phyloP scores from a whole-genome alignment of 495 filamentous ascomycete genomes.

The Copromyces sp. region DNA sequence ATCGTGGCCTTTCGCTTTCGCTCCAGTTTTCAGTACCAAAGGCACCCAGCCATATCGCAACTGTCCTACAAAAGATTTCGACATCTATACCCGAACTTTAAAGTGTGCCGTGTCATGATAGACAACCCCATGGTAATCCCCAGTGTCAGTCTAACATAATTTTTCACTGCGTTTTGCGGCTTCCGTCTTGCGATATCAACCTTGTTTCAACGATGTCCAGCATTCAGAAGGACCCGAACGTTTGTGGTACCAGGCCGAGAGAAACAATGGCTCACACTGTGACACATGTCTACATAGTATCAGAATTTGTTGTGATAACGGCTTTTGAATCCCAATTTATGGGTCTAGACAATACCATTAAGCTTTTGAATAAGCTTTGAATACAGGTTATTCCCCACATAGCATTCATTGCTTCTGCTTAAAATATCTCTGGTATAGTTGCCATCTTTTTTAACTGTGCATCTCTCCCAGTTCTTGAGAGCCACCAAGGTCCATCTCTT shows the following conservation, averaged over 20 bases:
- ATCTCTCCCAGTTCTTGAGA: background rate
- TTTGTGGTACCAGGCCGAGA: background rate
- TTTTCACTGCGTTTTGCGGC: background rate
- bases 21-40: background rate
- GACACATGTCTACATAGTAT: background rate
- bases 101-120: background rate
- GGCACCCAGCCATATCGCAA: background rate
- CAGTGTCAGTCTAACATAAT: no score
- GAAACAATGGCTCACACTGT: background rate
- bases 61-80: background rate
- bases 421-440: background rate
- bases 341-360: background rate
- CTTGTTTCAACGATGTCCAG: background rate
- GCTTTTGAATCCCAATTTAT: background rate
- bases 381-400: background rate
- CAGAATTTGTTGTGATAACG: background rate
- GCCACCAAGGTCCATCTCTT: background rate
- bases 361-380: background rate
- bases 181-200: background rate
- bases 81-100: background rate
- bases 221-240: background rate
- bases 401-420: background rate
- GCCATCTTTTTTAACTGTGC: background rate
- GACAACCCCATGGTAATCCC: background rate
- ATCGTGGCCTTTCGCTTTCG: background rate